Evolutionary conservation across 1,284 basidiomycete genomes (phyloP).

Genomic region (Heterobasidion irregulare): DNA sequence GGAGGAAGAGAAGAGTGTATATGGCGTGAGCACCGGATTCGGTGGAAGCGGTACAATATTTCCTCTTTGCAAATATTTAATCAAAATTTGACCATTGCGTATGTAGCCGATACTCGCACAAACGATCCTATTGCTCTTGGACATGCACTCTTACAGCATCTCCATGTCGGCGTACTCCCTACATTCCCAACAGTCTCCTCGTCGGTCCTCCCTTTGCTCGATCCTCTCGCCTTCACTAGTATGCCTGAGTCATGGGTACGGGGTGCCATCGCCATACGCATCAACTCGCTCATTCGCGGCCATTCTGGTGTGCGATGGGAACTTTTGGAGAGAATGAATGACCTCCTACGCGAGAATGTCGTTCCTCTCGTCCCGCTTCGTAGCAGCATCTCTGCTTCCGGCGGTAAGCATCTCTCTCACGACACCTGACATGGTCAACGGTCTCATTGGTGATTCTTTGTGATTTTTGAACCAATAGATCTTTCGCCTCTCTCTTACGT

Average conservation of each 20-base stretch:
- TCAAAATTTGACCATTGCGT: slow-evolving; percentile 16
- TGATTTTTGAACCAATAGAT: slow-evolving; percentile 33
- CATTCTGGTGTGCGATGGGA: slow-evolving; percentile 83
- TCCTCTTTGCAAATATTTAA: slow-evolving; percentile 1
- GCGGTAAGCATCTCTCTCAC: slow-evolving; percentile 35
- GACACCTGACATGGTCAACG: not conserved
- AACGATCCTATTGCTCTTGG: slow-evolving; percentile 62
- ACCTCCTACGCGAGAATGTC: slow-evolving; percentile 65
- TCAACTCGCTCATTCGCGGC: slow-evolving; percentile 81
- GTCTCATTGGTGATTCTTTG: not conserved
- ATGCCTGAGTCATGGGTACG: slow-evolving; percentile 93
- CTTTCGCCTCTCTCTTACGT: slow-evolving; percentile 79
- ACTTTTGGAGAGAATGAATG: slow-evolving; percentile 73
- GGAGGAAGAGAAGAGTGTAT: slow-evolving; percentile 59
- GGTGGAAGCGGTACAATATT: slow-evolving; percentile 57
- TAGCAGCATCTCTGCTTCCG: slow-evolving; percentile 77
- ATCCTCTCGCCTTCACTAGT: slow-evolving; percentile 54
- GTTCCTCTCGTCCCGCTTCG: slow-evolving; percentile 81
- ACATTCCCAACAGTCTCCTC: slow-evolving; percentile 32
- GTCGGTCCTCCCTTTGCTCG: slow-evolving; percentile 50
- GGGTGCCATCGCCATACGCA: slow-evolving; percentile 78
- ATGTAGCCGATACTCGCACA: slow-evolving; percentile 60
- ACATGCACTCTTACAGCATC: slow-evolving; percentile 72
- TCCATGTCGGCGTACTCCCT: slow-evolving; percentile 64
- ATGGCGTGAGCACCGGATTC: slow-evolving; percentile 79